Conservation (phyloP, 129 eudicot species). For the Pseudognaphalium luteoalbum region DNA sequence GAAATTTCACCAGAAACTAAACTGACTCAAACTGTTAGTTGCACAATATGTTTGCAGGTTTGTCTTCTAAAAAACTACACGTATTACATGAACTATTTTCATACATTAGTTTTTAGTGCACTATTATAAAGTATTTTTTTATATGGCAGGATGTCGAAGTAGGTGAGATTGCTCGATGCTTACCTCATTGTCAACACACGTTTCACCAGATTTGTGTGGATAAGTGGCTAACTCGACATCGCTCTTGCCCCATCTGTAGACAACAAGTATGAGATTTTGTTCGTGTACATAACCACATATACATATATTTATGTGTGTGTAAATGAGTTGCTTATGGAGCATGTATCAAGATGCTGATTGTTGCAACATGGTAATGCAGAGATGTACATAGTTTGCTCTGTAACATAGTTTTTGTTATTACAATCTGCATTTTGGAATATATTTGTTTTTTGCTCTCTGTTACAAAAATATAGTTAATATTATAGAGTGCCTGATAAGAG, state of each 20-base stretch:
- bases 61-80: background rate
- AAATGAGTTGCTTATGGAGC: background rate
- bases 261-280: slow-evolving; percentile 34
- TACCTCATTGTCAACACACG: slow-evolving; percentile 61
- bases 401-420: slow-evolving; percentile 11
- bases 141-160: slow-evolving; percentile 54
- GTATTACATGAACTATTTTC: background rate
- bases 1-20: slow-evolving; percentile 33
- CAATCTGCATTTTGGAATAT: slow-evolving; percentile 5
- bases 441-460: background rate
- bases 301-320: background rate
- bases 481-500: too few relatives aligned
- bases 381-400: background rate
- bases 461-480: too few relatives aligned
- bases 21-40: slow-evolving; percentile 31
- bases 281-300: background rate
- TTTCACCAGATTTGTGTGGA: slow-evolving; percentile 67
- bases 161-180: slow-evolving; percentile 56
- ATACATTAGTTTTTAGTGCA: background rate
- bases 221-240: slow-evolving; percentile 54
- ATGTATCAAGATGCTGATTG: background rate
- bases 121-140: background rate
- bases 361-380: background rate
- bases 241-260: slow-evolving; percentile 73
- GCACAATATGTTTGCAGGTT: slow-evolving; percentile 70